These are phyloP conservation scores for Pseudocercospora ulei DNA, from an alignment of 2,329 filamentous ascomycete species.

Conservation along the genomic window DNA sequence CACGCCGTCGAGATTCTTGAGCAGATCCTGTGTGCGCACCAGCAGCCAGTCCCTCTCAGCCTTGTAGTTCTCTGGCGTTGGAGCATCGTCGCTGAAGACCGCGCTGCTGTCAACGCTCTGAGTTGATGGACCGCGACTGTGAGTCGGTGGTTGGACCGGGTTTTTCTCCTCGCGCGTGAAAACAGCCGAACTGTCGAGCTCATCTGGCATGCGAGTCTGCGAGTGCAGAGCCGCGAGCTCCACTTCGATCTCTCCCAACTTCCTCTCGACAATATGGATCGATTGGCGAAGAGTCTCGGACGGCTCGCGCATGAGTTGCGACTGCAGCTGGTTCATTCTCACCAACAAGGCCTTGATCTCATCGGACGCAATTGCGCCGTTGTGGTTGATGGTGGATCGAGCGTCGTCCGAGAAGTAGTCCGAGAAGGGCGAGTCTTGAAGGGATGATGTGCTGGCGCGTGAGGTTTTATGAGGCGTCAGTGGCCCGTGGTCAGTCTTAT, in stretches of 20 bases:
- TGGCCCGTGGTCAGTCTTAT: slow-evolving; percentile 15
- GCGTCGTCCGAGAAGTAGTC: slow-evolving; percentile 38
- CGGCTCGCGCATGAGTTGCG: slow-evolving; percentile 31
- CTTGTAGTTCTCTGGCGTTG: slow-evolving; percentile 21
- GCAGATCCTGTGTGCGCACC: slow-evolving; percentile 28
- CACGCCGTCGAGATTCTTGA: slow-evolving; percentile 28
- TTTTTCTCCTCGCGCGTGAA: slow-evolving; percentile 26
- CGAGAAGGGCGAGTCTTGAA: slow-evolving; percentile 35
- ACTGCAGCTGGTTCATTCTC: slow-evolving; percentile 34
- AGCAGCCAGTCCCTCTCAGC: slow-evolving; percentile 26
- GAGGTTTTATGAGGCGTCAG: slow-evolving; percentile 25
- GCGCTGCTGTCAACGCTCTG: slow-evolving; percentile 14
- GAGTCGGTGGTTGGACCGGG: slow-evolving; percentile 9
- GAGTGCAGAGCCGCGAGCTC: slow-evolving; percentile 28
- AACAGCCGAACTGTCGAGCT: slow-evolving; percentile 31
- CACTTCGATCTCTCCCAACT: slow-evolving; percentile 31
- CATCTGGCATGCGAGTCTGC: slow-evolving; percentile 22
- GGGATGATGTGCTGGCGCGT: slow-evolving; percentile 19
- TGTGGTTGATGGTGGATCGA: slow-evolving; percentile 23
- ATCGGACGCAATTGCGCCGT: slow-evolving; percentile 22
- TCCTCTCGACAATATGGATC: slow-evolving; percentile 25
- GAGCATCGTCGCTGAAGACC: slow-evolving; percentile 13
- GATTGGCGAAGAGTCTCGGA: slow-evolving; percentile 20
- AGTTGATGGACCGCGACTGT: slow-evolving; percentile 14
- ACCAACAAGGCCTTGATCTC: slow-evolving; percentile 34